Conservation (phyloP, 2,329 filamentous ascomycete genomes). For the Zelopaecilomyces penicillatus region DNA sequence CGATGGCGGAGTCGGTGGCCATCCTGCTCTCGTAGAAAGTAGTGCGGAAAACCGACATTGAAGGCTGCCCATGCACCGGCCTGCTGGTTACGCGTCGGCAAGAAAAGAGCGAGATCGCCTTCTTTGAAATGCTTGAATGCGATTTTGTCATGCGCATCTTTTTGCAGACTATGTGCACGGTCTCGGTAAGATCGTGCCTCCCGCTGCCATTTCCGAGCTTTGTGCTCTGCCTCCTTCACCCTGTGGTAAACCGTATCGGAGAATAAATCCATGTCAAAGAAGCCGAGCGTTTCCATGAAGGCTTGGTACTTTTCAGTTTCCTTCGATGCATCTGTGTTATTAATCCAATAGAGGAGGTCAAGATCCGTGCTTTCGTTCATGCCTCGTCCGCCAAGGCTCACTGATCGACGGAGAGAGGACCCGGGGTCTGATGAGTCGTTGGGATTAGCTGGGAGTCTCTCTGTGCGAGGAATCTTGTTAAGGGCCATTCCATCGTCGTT, state of each 20-base stretch:
- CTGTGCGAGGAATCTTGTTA: slow-evolving; percentile 58
- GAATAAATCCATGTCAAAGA: slow-evolving; percentile 78
- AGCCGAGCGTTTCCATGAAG: slow-evolving; percentile 64
- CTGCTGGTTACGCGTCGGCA: slow-evolving; percentile 89
- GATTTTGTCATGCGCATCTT: slow-evolving; percentile 90
- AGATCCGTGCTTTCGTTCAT: slow-evolving; percentile 58
- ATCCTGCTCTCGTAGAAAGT: slow-evolving; percentile 91
- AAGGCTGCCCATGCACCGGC: slow-evolving; percentile 97
- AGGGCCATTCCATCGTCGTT: slow-evolving; percentile 66
- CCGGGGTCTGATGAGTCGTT: slow-evolving; percentile 50
- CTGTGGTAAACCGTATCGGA: slow-evolving; percentile 80
- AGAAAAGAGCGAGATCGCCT: slow-evolving; percentile 85
- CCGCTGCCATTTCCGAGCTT: slow-evolving; percentile 86
- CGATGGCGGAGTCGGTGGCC: slow-evolving; percentile 72
- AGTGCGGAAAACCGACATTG: slow-evolving; percentile 95
- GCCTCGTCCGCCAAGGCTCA: slow-evolving; percentile 43
- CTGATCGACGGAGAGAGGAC: slow-evolving; percentile 45
- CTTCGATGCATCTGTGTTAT: slow-evolving; percentile 52
- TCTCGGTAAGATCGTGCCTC: slow-evolving; percentile 83
- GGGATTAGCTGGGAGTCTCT: slow-evolving; percentile 46
- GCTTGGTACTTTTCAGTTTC: slow-evolving; percentile 68
- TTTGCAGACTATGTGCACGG: slow-evolving; percentile 69
- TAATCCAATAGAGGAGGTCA: slow-evolving; percentile 74
- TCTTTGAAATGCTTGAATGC: slow-evolving; percentile 94
- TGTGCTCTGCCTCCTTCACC: slow-evolving; percentile 86